Conservation (phyloP, 352 stramenopile species). For the Pythium coloratum region DNA sequence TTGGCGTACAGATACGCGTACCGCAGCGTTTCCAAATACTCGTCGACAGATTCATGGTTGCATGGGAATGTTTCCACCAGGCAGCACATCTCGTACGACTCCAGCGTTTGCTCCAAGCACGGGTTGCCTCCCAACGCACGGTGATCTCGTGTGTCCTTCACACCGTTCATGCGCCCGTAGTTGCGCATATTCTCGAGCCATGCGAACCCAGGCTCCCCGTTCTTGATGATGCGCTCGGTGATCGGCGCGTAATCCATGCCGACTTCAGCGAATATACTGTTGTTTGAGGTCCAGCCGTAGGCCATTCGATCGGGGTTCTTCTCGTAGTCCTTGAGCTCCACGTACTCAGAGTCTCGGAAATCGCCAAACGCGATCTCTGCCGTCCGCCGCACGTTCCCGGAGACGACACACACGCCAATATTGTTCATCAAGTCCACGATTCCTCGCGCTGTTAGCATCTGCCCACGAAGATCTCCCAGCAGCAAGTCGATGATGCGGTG, state of each 20-base stretch:
- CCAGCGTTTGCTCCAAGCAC: constrained; percentile 89
- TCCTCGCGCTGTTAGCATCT: constrained; percentile 54
- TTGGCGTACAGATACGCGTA: constrained; percentile 93
- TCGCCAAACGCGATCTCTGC: constrained; percentile 94
- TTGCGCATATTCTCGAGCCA: constrained; percentile 94
- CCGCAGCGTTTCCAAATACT: constrained; percentile 88
- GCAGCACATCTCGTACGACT: constrained; percentile 95
- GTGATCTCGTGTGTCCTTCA: constrained; percentile 77
- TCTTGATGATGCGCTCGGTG: constrained; percentile 79
- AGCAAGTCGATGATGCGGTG: constrained; percentile 63
- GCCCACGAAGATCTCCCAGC: constrained; percentile 52
- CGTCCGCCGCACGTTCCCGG: constrained; percentile 91
- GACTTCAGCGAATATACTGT: constrained; percentile 91
- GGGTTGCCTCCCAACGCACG: constrained; percentile 89
- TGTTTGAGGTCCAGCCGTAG: constrained; percentile 94
- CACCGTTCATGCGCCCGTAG: constrained; percentile 89
- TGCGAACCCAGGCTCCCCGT: constrained; percentile 93
- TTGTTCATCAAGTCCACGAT: constrained; percentile 95
- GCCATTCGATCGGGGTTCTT: constrained; percentile 86
- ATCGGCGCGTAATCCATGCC: constrained; percentile 93
- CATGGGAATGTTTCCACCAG: constrained; percentile 93
- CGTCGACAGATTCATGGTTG: constrained; percentile 82
- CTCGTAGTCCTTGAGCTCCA: constrained; percentile 92
- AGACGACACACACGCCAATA: constrained; percentile 89
- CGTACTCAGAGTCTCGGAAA: constrained; percentile 82